Percentiles rank a stretch among this genome's conserved stretches.
Evolutionary conservation across 2,329 filamentous ascomycete genomes (phyloP).

Genomic region (Aspergillus carbonarius): DNA sequence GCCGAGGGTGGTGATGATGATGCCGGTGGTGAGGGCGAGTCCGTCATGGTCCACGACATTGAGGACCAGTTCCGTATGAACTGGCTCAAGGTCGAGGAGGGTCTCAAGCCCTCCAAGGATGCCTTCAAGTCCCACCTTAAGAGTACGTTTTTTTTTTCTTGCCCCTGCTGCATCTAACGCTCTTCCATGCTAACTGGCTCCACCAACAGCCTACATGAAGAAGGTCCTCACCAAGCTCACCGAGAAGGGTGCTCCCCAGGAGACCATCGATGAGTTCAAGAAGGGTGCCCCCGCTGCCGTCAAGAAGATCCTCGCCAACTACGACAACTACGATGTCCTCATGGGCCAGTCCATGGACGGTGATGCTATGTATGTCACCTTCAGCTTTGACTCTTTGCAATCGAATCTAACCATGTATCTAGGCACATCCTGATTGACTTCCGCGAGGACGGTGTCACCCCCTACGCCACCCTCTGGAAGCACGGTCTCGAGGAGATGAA

Average conservation of each 20-base stretch:
- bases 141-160: constrained; percentile 54
- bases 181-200: constrained; percentile 6
- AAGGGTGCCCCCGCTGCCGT: constrained; percentile 69
- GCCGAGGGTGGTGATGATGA: constrained; percentile 75
- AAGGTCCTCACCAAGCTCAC: constrained; percentile 70
- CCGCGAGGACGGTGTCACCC: constrained; percentile 91
- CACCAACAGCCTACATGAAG: constrained; percentile 79
- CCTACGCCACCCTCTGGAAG: constrained; percentile 91
- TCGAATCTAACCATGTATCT: constrained; percentile 5
- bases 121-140: constrained; percentile 80
- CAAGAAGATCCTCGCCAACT: constrained; percentile 84
- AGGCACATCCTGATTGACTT: constrained; percentile 94
- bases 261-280: constrained; percentile 76
- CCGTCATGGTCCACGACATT: constrained; percentile 79
- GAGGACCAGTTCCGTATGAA: constrained; percentile 88
- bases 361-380: constrained; percentile 77
- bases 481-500: constrained; percentile 86
- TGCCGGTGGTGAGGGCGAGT: constrained; percentile 69
- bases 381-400: not conserved
- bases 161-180: constrained; percentile 14
- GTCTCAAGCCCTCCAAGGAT: constrained; percentile 69
- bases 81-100: constrained; percentile 50
- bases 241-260: constrained; percentile 60
- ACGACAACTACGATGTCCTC: constrained; percentile 96
- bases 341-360: constrained; percentile 90